A percentile compares a stretch with the other conserved stretches of the same genome.
These are phyloP conservation scores for Penicillium egyptiacum DNA, from an alignment of 495 filamentous ascomycete species.

Conservation along the genomic window DNA sequence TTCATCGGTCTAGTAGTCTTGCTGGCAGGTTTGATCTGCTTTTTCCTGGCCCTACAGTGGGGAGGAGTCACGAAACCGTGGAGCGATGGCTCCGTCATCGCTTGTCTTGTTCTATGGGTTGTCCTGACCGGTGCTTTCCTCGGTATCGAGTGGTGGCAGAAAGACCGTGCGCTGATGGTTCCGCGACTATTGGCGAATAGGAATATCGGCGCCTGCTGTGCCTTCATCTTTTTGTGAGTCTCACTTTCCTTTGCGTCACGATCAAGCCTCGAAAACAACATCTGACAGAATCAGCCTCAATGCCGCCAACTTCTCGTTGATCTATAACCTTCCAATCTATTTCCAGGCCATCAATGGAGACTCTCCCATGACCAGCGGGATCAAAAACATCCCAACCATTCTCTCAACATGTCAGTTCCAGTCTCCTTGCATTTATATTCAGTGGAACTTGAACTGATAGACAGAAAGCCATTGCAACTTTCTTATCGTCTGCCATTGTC, in stretches of 20 bases:
- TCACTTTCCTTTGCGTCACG: background rate
- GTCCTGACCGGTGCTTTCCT: constrained; percentile 30
- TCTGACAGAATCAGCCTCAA: background rate
- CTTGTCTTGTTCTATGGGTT: constrained; percentile 34
- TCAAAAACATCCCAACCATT: constrained; percentile 62
- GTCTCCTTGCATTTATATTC: constrained; percentile 1
- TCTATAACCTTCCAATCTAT: constrained; percentile 52
- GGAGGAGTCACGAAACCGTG: constrained; percentile 36
- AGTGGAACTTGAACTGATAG: background rate
- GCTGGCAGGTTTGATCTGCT: constrained; percentile 34
- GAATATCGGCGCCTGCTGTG: constrained; percentile 18
- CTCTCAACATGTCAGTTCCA: background rate
- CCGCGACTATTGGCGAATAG: constrained; percentile 21
- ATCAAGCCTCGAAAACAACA: no score
- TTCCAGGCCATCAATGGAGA: constrained; percentile 73
- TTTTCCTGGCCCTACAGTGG: constrained; percentile 41
- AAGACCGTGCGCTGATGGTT: constrained; percentile 28
- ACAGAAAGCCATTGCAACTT: constrained; percentile 45
- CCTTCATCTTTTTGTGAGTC: constrained; percentile 29
- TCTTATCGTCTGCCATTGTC: constrained; percentile 56
- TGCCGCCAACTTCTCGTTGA: constrained; percentile 17
- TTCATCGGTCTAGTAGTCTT: constrained; percentile 25
- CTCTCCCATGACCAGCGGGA: constrained; percentile 59
- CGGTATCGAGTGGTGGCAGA: constrained; percentile 23
- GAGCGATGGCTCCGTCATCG: constrained; percentile 32